Base-by-base conservation (phyloP, 768 basidiomycete genomes). In the Sarcodon aspratus region DNA sequence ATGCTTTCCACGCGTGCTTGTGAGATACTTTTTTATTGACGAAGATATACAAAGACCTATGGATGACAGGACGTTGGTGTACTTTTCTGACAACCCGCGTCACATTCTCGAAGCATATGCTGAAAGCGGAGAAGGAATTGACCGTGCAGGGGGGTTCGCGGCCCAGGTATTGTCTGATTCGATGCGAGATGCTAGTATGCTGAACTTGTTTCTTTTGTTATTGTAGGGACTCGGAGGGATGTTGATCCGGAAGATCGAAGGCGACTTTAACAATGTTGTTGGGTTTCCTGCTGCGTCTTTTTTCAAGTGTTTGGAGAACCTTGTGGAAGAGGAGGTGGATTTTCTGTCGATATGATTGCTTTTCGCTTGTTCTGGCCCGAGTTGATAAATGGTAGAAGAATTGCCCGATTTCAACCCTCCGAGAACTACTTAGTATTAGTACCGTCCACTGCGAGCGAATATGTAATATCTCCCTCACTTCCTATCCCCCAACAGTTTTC, bases 101-200 rank as follows among this genome's bases (percentile, higher is more conserved):
- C 66, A 76, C 11, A 50, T 87, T 17, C 63, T 93, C 8, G 58
- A 83, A 52, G 85, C 90, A 8, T 97, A 97, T 55, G 89, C 80
- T 15, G 80, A 90, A 34, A 84, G 75, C 48, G 86, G 82, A 6
- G 93, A 96, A 66, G 93, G 93, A 0, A 61, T 81, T 37, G 85
- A 92, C 58, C 75, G 91, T 15, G 94, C 95, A 0, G 95, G 95
- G 3, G 95, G 95, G 0, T 98, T 97, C 61, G 92, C 91, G 1
- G 80, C 92, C 36, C 95, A 97, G 73, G 91, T 90, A 53, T 44
- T 27, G 21, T 27, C 21, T 27, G 21, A 27, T 27, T 27, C 21
- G 21, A 27, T 27, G 2, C 21, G 21, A 27, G 21, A 27, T 5
- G 5, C 21, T 27, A 27, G 21, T 27, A 27, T 27, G 5, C 21